Evolutionary conservation across 2,329 filamentous ascomycete species (phyloP), one percentile per base, ranked within the genome.

Genomic region (Aspergillus proliferans): DNA sequence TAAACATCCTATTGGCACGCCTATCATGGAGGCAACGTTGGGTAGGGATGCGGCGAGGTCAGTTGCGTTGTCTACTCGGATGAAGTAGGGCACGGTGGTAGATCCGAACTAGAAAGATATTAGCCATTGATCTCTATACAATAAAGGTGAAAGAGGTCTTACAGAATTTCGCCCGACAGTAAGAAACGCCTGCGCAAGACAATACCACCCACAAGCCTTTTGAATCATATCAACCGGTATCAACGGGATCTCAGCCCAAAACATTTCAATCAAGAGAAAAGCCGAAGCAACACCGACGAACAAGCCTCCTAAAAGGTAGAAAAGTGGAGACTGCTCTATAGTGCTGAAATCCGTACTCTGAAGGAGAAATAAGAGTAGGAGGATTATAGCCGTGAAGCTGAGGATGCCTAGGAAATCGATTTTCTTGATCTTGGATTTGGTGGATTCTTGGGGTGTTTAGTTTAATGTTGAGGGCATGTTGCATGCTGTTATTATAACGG

Each of bases 1-100:
- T 8, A 52, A 12, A 15, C 44, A 39, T n/a, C 50, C 55, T 19
- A 52, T 43, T 3, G 53, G 46, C 19, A 52, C 45, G n/a, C 54
- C 56, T 14, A 55, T 9, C 4, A 45, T n/a, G 14, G 41, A 41
- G 15, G 43, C 24, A 18, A 56, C 26, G 18, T 54, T 46, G 15
- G 46, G 26, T 6, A 49, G 28, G 15, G 50, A 53, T 22, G 52
- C 54, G 8, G 45, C 33, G 12, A 46, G 22, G 34, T 52, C 49
- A 14, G 18, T 51, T 10, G 44, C 50, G 9, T 56, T 47, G 40
- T 51, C 40, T 5, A 52, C 52, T 22, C 54, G 54, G 18, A 54
- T 22, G 21, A 56, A 58, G 34, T 52, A 58, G 3, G 51, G 40
- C 4, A 52, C 14, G 1, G 30, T 34, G 9, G 14, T 34, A 34